phyloP scores from a whole-genome alignment of 1,284 basidiomycete species.

The Trametes pubescens region DNA sequence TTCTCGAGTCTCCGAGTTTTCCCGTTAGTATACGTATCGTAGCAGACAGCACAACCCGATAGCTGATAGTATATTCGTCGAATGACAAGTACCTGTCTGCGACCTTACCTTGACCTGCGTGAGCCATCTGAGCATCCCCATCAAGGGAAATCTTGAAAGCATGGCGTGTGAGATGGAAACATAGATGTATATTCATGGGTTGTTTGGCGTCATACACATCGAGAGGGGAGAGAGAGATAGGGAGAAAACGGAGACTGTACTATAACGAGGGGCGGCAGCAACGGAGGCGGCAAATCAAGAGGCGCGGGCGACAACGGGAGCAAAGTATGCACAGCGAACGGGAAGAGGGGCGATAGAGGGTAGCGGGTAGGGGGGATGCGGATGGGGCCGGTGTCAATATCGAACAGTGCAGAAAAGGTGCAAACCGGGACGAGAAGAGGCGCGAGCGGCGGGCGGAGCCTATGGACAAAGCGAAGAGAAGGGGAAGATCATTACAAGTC shows the following conservation, averaged over 20 bases:
- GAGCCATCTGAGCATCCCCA: not conserved
- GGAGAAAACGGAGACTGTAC: conserved; percentile 19
- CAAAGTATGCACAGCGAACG: conserved; percentile 38
- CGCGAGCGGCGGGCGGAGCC: conserved; percentile 14
- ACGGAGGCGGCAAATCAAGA: conserved; percentile 8
- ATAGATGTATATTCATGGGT: conserved; percentile 33
- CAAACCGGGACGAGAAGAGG: conserved; percentile 22
- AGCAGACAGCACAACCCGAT: conserved; percentile 22
- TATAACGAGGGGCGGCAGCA: conserved; percentile 17
- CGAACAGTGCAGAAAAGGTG: conserved; percentile 30
- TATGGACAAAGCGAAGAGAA: conserved; percentile 28
- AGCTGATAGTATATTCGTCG: conserved; percentile 17
- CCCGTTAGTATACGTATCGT: conserved; percentile 25
- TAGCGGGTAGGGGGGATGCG: conserved; percentile 32
- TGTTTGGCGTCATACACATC: conserved; percentile 34
- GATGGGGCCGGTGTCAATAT: conserved; percentile 34
- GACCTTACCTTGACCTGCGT: not conserved
- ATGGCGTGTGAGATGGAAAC: conserved; percentile 9
- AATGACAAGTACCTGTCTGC: conserved; percentile 19
- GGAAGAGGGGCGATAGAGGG: conserved; percentile 38
- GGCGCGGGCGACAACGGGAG: conserved; percentile 13
- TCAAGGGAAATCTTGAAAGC: not conserved
- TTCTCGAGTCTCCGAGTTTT: not conserved
- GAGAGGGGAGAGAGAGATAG: conserved; percentile 19
- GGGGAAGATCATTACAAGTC: conserved; percentile 32